These are phyloP conservation scores for Solanum pimpinellifolium DNA, from an alignment of 257 asterid genomes.

Conservation along the genomic window DNA sequence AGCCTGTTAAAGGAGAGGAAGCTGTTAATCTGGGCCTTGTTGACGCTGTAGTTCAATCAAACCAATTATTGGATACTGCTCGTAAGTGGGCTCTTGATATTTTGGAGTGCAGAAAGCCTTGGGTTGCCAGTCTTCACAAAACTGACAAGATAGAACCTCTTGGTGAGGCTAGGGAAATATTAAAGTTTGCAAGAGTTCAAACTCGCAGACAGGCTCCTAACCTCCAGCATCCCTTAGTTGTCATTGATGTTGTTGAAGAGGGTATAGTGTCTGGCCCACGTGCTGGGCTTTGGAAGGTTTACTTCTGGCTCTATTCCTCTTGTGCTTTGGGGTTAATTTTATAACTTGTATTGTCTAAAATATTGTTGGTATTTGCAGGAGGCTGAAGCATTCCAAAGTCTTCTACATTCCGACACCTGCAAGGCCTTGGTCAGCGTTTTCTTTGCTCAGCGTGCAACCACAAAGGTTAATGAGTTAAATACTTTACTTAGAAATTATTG, in stretches of 20 bases:
- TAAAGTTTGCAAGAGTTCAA: slow-evolving; percentile 90
- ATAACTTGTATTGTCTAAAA: background rate
- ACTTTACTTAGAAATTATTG: background rate
- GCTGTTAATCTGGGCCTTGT: slow-evolving; percentile 91
- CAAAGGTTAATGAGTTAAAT: slow-evolving; percentile 43
- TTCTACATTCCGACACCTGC: slow-evolving; percentile 77
- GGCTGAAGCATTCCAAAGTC: slow-evolving; percentile 76
- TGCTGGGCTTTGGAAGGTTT: slow-evolving; percentile 90
- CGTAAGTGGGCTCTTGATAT: slow-evolving; percentile 92
- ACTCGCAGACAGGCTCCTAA: slow-evolving; percentile 85
- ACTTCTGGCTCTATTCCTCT: slow-evolving; percentile 1
- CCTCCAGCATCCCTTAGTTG: slow-evolving; percentile 79
- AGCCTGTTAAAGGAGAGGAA: slow-evolving; percentile 85
- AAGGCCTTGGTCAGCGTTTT: slow-evolving; percentile 89
- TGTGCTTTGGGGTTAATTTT: background rate
- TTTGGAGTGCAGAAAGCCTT: slow-evolving; percentile 58
- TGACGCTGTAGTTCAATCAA: slow-evolving; percentile 66
- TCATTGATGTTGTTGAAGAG: slow-evolving; percentile 90
- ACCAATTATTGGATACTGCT: slow-evolving; percentile 63
- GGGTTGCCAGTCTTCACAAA: slow-evolving; percentile 70
- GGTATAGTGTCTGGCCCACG: slow-evolving; percentile 84
- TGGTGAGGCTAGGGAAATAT: slow-evolving; percentile 85
- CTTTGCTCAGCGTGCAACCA: slow-evolving; percentile 96
- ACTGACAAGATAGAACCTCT: slow-evolving; percentile 86
- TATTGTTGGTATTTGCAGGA: slow-evolving; percentile 40